Conservation (phyloP, 2,329 filamentous ascomycete species). For the Tolypocladium tundrense region DNA sequence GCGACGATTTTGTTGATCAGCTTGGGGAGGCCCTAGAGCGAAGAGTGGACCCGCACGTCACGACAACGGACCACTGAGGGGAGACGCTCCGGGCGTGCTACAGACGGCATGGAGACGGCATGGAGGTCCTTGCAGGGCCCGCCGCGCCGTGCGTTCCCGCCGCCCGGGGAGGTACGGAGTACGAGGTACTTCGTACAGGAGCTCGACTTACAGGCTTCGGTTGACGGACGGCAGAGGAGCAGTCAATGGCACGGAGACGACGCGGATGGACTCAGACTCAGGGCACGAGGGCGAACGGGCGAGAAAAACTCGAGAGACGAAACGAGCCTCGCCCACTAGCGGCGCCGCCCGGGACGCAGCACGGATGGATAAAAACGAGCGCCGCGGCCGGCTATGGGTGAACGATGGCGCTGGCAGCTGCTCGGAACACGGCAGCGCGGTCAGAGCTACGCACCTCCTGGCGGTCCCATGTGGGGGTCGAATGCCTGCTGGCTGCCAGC, state of each 20-base stretch:
- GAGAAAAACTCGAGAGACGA: background rate
- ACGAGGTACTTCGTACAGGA: background rate
- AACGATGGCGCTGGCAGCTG: background rate
- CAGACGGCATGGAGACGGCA: background rate
- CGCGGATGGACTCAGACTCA: background rate
- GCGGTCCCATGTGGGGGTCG: background rate
- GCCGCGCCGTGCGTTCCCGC: background rate
- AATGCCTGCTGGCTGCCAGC: background rate
- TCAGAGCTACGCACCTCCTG: no score
- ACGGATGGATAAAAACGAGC: background rate
- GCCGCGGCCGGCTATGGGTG: background rate
- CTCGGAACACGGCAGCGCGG: background rate
- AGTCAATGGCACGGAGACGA: background rate
- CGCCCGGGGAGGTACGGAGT: background rate
- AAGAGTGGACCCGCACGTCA: slow-evolving; percentile 10
- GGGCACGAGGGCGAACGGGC: background rate
- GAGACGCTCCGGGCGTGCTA: background rate
- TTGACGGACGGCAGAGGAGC: background rate
- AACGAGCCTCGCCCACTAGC: background rate
- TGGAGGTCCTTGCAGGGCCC: background rate
- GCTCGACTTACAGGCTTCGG: background rate
- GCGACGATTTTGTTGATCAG: slow-evolving; percentile 14
- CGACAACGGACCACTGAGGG: slow-evolving; percentile 6
- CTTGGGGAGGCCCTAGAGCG: slow-evolving; percentile 4
- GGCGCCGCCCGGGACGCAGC: background rate